phyloP scores from a whole-genome alignment of 768 basidiomycete species.

The Imleria badia region DNA sequence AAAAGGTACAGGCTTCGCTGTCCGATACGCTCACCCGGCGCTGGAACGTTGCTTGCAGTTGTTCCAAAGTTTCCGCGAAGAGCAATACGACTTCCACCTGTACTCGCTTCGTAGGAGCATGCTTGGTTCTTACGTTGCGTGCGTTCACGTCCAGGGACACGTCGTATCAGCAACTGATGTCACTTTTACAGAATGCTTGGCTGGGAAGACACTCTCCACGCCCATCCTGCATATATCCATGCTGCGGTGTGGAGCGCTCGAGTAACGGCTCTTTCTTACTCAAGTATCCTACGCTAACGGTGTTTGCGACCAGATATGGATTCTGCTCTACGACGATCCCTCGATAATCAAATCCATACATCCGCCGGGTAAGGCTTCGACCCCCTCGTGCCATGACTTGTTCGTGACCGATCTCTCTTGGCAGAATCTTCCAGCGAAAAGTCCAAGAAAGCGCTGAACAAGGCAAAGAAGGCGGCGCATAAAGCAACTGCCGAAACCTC shows the following conservation, averaged over 20 bases:
- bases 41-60: slow-evolving; percentile 42
- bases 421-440: slow-evolving; percentile 20
- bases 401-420: not conserved
- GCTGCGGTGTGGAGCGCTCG: slow-evolving; percentile 70
- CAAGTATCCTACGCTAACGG: slow-evolving; percentile 11
- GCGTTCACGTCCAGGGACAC: slow-evolving; percentile 27
- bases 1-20: slow-evolving; percentile 50
- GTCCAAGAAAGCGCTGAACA: slow-evolving; percentile 83
- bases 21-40: not conserved
- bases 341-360: slow-evolving; percentile 45
- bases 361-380: slow-evolving; percentile 36
- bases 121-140: slow-evolving; percentile 84
- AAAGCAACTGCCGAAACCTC: slow-evolving; percentile 51
- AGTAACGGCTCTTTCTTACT: slow-evolving; percentile 39
- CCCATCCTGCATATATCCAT: slow-evolving; percentile 73
- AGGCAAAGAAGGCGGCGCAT: slow-evolving; percentile 77
- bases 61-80: slow-evolving; percentile 88
- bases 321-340: slow-evolving; percentile 70
- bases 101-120: slow-evolving; percentile 91
- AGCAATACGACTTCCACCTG: slow-evolving; percentile 97
- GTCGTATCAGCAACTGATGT: slow-evolving; percentile 1
- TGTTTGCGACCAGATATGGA: slow-evolving; percentile 58
- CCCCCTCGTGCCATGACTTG: slow-evolving; percentile 30
- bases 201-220: slow-evolving; percentile 80
- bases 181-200: slow-evolving; percentile 56